phyloP scores from a whole-genome alignment of 495 filamentous ascomycete genomes.

The Penicillium salamii region DNA sequence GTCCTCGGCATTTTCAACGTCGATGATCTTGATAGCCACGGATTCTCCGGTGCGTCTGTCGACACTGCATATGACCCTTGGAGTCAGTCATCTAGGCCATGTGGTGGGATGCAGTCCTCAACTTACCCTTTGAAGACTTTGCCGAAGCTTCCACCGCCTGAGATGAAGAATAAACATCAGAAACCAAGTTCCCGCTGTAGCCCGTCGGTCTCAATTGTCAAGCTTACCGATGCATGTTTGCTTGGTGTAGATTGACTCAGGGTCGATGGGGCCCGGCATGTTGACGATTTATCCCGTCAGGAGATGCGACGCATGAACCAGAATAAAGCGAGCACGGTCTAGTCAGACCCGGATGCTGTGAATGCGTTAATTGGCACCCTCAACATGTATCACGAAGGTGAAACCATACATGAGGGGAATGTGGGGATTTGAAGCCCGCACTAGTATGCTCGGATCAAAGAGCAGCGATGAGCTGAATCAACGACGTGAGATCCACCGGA shows the following conservation, averaged over 20 bases:
- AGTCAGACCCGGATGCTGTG: too few species aligned
- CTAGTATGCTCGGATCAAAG: too few species aligned
- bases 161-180: not conserved
- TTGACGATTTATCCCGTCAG: slow-evolving; percentile 14
- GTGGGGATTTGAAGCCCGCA: too few species aligned
- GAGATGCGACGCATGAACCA: slow-evolving; percentile 3
- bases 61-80: slow-evolving; percentile 49
- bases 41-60: slow-evolving; percentile 81
- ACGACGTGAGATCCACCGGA: too few species aligned
- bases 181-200: not conserved
- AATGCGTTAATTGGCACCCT: too few species aligned
- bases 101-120: slow-evolving; percentile 20
- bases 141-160: slow-evolving; percentile 87
- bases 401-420: too few species aligned
- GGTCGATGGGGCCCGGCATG: slow-evolving; percentile 60
- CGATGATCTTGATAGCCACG: slow-evolving; percentile 94
- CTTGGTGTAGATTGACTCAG: slow-evolving; percentile 85
- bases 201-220: not conserved
- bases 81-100: not conserved
- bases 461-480: too few species aligned
- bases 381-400: not conserved
- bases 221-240: slow-evolving; percentile 89
- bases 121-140: slow-evolving; percentile 91
- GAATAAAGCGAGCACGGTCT: not conserved
- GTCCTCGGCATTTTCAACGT: slow-evolving; percentile 97